Percentiles rank a stretch among this genome's conserved stretches.
Evolutionary conservation across 2,329 filamentous ascomycete species (phyloP).

Genomic region (Penicillium paneum): DNA sequence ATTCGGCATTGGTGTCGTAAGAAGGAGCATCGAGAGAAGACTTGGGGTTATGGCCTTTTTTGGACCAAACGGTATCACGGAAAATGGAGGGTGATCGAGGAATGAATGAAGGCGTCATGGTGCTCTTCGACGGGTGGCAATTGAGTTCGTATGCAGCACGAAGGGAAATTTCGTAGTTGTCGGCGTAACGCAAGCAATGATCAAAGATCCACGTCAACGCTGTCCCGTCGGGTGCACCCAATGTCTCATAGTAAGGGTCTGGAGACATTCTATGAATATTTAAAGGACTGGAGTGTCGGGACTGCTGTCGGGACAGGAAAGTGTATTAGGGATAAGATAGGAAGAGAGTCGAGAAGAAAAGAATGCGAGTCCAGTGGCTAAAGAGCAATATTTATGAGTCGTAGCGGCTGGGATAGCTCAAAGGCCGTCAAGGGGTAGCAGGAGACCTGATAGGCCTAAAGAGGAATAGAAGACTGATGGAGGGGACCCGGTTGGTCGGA

Average conservation of each 20-base stretch:
- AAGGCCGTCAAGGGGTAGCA: slow-evolving; percentile 11
- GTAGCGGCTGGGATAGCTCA: slow-evolving; percentile 15
- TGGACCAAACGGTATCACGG: slow-evolving; percentile 31
- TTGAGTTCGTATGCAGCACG: slow-evolving; percentile 68
- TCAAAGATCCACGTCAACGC: slow-evolving; percentile 55
- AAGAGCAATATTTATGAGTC: slow-evolving; percentile 8
- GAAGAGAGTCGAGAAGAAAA: background rate
- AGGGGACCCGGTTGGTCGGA: slow-evolving; percentile 3
- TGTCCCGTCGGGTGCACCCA: slow-evolving; percentile 37
- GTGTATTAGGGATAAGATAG: background rate
- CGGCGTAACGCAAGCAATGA: slow-evolving; percentile 59
- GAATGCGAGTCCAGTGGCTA: background rate
- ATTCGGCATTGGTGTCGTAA: slow-evolving; percentile 40
- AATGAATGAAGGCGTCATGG: slow-evolving; percentile 17
- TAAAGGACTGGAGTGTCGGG: background rate
- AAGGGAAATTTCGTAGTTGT: slow-evolving; percentile 63
- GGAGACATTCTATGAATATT: slow-evolving; percentile 11
- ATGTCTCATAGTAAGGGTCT: slow-evolving; percentile 8
- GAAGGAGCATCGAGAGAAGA: slow-evolving; percentile 22
- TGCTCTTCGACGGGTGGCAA: slow-evolving; percentile 50
- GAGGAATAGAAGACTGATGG: background rate
- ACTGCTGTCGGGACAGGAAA: background rate
- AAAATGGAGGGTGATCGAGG: slow-evolving; percentile 29
- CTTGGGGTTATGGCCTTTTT: slow-evolving; percentile 22
- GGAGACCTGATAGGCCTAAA: slow-evolving; percentile 5